These are phyloP conservation scores for Pyracantha coccinea DNA, from an alignment of 331 rosid genomes.

Conservation along the genomic window DNA sequence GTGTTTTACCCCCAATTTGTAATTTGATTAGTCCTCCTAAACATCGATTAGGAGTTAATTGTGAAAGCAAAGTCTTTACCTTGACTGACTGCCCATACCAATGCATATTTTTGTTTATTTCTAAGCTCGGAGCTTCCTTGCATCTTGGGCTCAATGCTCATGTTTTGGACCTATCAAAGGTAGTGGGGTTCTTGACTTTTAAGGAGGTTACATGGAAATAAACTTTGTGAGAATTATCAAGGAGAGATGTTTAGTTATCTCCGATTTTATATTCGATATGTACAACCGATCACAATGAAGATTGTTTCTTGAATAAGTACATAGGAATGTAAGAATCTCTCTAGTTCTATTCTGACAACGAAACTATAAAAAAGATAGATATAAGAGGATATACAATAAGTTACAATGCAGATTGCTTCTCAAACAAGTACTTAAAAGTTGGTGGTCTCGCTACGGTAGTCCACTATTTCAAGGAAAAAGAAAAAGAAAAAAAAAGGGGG, in stretches of 20 bases:
- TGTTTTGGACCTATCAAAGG: not conserved
- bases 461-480: too few species aligned
- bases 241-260: too few species aligned
- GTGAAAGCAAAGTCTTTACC: not conserved
- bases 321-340: too few species aligned
- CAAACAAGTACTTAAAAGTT: too few species aligned
- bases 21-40: not conserved
- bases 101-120: too few species aligned
- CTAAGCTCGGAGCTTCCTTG: too few species aligned
- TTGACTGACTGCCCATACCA: not conserved
- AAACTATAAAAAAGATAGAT: too few species aligned
- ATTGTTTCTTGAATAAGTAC: too few species aligned
- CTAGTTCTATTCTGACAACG: too few species aligned
- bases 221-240: not conserved
- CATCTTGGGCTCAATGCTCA: not conserved
- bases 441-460: accelerated
- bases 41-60: not conserved
- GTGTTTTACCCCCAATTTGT: not conserved
- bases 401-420: too few species aligned
- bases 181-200: not conserved
- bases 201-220: not conserved
- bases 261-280: too few species aligned
- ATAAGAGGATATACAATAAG: not conserved
- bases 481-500: not conserved
- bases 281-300: too few species aligned